Conservation (phyloP, 352 stramenopile genomes). For the Pythium grandisporangium region DNA sequence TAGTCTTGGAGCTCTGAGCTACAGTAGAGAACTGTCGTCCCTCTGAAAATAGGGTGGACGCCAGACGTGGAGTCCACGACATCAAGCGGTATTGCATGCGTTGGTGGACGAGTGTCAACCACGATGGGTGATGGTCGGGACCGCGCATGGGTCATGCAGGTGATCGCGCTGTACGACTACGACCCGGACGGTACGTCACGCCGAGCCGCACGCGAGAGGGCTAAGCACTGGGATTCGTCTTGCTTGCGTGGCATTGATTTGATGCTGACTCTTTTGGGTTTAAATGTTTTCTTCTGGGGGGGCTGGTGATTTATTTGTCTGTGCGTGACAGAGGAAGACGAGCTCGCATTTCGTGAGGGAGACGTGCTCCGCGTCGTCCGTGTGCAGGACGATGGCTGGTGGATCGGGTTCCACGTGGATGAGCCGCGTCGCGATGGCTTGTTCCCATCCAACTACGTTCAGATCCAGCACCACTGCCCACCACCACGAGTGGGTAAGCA, state of each 20-base stretch:
- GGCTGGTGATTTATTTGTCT: neutral
- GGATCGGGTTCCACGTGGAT: conserved; percentile 27
- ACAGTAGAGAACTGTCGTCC: no score
- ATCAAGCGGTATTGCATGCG: no score
- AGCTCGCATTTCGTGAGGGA: conserved; percentile 35
- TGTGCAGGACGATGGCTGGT: conserved; percentile 60
- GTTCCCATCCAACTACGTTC: conserved; percentile 67
- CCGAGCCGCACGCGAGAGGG: no score
- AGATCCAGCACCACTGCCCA: conserved; percentile 22
- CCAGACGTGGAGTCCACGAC: no score
- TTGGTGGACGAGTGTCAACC: no score
- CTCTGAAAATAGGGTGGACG: no score
- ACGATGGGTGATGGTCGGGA: neutral
- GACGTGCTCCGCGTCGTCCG: conserved; percentile 33
- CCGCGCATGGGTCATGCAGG: conserved; percentile 27
- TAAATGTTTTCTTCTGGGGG: no score
- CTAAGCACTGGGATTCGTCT: no score
- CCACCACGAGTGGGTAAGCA: no score
- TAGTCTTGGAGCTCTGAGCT: no score
- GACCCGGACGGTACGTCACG: conserved; percentile 49
- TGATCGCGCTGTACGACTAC: conserved; percentile 50
- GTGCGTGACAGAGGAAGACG: conserved; percentile 35
- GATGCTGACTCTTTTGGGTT: no score
- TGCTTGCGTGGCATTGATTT: no score
- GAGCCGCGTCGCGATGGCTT: conserved; percentile 21